A percentile compares a stretch with the other conserved stretches of the same genome.
phyloP scores from a whole-genome alignment of 495 filamentous ascomycete species.

The Bathelium albidoporum region DNA sequence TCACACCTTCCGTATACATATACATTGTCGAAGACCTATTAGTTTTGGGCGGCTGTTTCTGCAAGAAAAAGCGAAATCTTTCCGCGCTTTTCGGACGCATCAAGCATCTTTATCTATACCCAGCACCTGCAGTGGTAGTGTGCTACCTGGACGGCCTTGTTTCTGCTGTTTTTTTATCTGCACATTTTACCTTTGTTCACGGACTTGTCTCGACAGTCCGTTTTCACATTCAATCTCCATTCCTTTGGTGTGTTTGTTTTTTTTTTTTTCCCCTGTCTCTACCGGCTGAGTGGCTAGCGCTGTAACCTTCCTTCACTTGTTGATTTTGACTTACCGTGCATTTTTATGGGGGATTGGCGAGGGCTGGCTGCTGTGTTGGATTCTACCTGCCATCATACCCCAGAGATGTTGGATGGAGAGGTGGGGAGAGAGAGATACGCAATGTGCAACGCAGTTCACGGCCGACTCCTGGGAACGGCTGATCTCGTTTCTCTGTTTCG shows the following conservation, averaged over 20 bases:
- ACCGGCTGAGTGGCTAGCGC: not conserved
- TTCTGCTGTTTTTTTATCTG: not conserved
- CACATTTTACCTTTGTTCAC: not conserved
- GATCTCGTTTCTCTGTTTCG: not conserved
- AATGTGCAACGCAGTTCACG: not conserved
- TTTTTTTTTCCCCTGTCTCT: not conserved
- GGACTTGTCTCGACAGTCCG: not conserved
- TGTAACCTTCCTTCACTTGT: not conserved
- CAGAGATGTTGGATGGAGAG: too few relatives aligned
- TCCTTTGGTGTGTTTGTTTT: not conserved
- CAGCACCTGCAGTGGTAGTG: not conserved
- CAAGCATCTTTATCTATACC: not conserved
- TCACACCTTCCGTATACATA: not conserved
- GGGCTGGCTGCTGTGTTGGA: not conserved
- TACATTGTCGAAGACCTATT: not conserved
- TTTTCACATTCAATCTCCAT: not conserved
- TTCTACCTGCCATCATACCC: too few relatives aligned
- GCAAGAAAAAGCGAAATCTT: not conserved
- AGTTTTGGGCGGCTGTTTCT: not conserved
- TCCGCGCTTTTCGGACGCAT: slow-evolving; percentile 1
- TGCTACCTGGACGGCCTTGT: not conserved
- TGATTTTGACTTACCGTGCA: not conserved
- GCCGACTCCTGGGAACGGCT: not conserved
- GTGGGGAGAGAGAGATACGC: not conserved
- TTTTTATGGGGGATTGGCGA: not conserved